Evolutionary conservation across 805 yeast genomes (phyloP).

Genomic region (Cyberlindnera bimundalis): DNA sequence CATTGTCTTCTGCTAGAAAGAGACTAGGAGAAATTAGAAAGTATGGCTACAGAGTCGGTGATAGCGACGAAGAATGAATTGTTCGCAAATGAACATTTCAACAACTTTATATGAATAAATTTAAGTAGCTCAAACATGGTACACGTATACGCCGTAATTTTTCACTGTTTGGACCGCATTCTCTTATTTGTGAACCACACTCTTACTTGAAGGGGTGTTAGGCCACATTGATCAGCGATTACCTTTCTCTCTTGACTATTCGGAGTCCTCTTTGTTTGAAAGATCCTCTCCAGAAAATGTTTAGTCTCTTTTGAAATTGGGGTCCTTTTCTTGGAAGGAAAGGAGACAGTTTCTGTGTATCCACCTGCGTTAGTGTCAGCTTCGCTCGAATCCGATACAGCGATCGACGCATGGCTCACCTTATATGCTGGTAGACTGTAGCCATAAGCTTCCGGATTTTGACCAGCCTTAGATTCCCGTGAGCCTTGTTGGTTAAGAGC

Average conservation of each 20-base stretch:
- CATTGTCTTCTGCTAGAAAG: conserved; percentile 68
- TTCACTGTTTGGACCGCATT: conserved; percentile 24
- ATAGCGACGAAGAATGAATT: conserved; percentile 46
- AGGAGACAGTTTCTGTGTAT: neutral
- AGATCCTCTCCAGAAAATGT: conserved; percentile 23
- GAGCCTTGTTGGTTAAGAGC: neutral
- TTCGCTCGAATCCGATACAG: neutral
- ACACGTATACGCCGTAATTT: neutral
- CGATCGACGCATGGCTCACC: neutral
- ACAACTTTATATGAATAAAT: no score
- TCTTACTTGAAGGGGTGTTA: conserved; percentile 31
- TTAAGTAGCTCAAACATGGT: neutral
- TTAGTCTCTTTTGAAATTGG: conserved; percentile 12
- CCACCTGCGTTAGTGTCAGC: no score
- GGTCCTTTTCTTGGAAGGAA: conserved; percentile 7
- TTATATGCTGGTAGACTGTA: neutral
- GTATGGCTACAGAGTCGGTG: conserved; percentile 65
- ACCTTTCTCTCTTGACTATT: conserved; percentile 29
- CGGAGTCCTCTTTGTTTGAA: conserved; percentile 26
- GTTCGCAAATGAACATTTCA: no score
- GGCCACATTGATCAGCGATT: conserved; percentile 30
- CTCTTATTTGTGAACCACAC: conserved; percentile 36
- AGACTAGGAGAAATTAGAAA: conserved; percentile 82
- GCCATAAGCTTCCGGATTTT: neutral
- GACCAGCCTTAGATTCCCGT: neutral